Percentiles rank a stretch among this genome's conserved stretches.
Conservation (phyloP, 2,329 filamentous ascomycete genomes). For the Alternaria ethzedia region DNA sequence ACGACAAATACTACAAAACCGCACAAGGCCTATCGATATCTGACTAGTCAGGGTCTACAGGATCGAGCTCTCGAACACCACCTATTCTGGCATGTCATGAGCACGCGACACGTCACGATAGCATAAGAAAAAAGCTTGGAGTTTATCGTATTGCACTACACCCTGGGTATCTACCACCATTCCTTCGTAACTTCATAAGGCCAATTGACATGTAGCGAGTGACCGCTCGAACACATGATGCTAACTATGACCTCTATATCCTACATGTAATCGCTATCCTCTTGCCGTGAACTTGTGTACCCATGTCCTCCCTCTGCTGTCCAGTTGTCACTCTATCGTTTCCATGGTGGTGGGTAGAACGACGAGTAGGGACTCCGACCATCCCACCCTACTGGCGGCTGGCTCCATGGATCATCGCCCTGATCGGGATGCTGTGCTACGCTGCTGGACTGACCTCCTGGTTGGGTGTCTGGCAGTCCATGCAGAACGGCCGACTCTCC, state of each 20-base stretch:
- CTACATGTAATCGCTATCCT: not conserved
- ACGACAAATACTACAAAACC: not conserved
- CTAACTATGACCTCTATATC: not conserved
- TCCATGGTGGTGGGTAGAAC: not conserved
- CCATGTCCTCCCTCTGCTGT: not conserved
- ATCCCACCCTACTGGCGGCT: not conserved
- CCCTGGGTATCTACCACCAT: not conserved
- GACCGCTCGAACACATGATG: not conserved
- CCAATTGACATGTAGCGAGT: not conserved
- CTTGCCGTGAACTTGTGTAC: not conserved
- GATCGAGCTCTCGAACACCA: not conserved
- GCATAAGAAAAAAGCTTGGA: not conserved
- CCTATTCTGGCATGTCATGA: not conserved
- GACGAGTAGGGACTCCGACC: not conserved
- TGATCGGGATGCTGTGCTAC: not conserved
- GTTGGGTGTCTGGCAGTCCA: not conserved
- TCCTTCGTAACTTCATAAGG: not conserved
- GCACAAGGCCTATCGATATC: not conserved
- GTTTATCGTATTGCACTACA: not conserved
- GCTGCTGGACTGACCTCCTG: not conserved
- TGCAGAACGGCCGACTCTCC: not conserved
- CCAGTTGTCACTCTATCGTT: not conserved
- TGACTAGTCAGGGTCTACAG: not conserved
- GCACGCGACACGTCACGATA: not conserved
- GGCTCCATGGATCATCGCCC: not conserved